Percentiles rank a stretch among this genome's conserved stretches.
These are phyloP conservation scores for Cladorrhinum sp. DNA, from an alignment of 2,329 filamentous ascomycete species.

Conservation along the genomic window DNA sequence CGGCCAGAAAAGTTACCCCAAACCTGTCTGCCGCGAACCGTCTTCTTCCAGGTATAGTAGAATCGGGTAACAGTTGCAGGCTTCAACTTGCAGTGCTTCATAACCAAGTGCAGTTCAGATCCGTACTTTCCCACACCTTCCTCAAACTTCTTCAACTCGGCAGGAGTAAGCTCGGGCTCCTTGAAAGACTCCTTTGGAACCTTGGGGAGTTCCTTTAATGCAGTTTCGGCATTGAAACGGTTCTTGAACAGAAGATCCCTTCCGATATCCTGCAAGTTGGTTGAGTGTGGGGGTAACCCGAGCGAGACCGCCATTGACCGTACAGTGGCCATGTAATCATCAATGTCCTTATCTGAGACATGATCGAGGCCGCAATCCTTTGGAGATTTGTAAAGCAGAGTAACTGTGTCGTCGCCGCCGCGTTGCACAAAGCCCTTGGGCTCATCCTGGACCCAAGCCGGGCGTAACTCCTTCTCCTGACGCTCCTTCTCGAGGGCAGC, in stretches of 20 bases:
- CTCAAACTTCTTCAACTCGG: slow-evolving; percentile 87
- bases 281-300: slow-evolving; percentile 71
- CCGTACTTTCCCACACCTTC: slow-evolving; percentile 87
- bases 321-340: slow-evolving; percentile 72
- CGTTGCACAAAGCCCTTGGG: slow-evolving; percentile 80
- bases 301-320: slow-evolving; percentile 62
- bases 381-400: slow-evolving; percentile 75
- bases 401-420: slow-evolving; percentile 81
- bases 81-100: slow-evolving; percentile 78
- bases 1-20: slow-evolving; percentile 87
- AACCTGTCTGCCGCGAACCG: slow-evolving; percentile 75
- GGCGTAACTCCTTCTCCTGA: slow-evolving; percentile 72
- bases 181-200: slow-evolving; percentile 71
- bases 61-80: slow-evolving; percentile 82
- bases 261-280: slow-evolving; percentile 85
- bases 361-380: slow-evolving; percentile 45
- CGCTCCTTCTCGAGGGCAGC: slow-evolving; percentile 81
- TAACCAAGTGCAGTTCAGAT: slow-evolving; percentile 81
- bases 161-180: slow-evolving; percentile 74
- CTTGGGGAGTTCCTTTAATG: slow-evolving; percentile 66
- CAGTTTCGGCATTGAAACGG: slow-evolving; percentile 67
- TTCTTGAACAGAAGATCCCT: slow-evolving; percentile 68
- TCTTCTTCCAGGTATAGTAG: slow-evolving; percentile 99
- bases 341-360: slow-evolving; percentile 57
- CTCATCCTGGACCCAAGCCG: slow-evolving; percentile 92